phyloP scores from a whole-genome alignment of 305 asterid species.

The Salvia sclarea region DNA sequence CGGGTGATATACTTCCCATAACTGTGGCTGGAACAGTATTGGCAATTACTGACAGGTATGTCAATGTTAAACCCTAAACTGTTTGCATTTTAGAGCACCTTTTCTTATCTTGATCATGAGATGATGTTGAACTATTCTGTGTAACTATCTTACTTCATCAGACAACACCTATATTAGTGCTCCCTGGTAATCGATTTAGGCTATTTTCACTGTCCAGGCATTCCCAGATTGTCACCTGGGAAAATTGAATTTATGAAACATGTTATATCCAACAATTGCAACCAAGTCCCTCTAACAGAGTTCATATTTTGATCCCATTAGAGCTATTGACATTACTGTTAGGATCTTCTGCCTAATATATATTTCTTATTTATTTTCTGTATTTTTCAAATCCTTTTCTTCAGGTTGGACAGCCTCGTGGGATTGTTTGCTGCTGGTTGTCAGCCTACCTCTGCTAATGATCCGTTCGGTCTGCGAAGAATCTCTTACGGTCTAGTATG shows the following conservation, averaged over 20 bases:
- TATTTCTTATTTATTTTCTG: background rate
- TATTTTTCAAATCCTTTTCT: constrained; percentile 24
- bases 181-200: background rate
- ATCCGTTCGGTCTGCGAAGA: constrained; percentile 94
- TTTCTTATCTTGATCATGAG: background rate
- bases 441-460: constrained; percentile 86
- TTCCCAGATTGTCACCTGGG: background rate
- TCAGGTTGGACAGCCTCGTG: constrained; percentile 93
- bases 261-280: background rate
- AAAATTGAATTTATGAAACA: background rate
- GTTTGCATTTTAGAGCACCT: background rate
- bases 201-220: background rate
- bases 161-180: background rate
- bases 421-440: constrained; percentile 99
- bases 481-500: constrained; percentile 93
- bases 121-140: background rate
- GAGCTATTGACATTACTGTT: constrained; percentile 12
- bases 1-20: constrained; percentile 87
- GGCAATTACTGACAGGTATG: constrained; percentile 89
- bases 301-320: background rate
- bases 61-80: background rate
- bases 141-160: background rate
- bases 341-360: constrained; percentile 20
- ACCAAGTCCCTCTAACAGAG: background rate
- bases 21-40: constrained; percentile 78